Evolutionary conservation across 2,329 filamentous ascomycete genomes (phyloP), one percentile per base, ranked within the genome.

Genomic region (Colletotrichum sp.): DNA sequence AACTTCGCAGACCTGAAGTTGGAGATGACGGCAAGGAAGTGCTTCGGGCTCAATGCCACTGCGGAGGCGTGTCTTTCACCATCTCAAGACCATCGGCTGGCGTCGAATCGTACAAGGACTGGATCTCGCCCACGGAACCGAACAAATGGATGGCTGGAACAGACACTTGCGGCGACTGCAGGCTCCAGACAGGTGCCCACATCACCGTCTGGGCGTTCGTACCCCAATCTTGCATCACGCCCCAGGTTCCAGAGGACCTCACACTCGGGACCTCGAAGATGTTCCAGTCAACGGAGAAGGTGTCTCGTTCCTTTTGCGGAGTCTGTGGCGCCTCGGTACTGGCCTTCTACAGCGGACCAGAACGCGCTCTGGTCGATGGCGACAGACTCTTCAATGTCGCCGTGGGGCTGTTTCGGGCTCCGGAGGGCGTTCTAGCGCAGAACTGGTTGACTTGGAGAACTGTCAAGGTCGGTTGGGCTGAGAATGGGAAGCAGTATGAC

Each of bases 401-500:
- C 1, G 83, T 84, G 2, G 88, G 88, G 2, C 80, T 89, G 3
- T 74, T 90, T 70, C 81, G 87, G 71, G 86, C 86, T 5, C 85
- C 86, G 0, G 87, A 87, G 71, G 88, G 88, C 1, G 78, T 82
- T 4, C 82, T 85, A 81, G 87, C 87, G 0, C 84, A 87, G 77
- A 81, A 84, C 9, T 89, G 88, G 88, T 75, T 90, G 22, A 85
- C 83, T 2, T 90, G 88, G 88, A 81, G 86, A 68, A 84, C 85
- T 24, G 81, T 80, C 1, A 81, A 82, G 72, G 34, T 86, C 12
- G 83, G 81, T 2, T 85, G 81, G 79, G 68, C 76, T 8, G 81
- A 83, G 9, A 82, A 80, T 32, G 87, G 86, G 5, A 82, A 79
- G 75, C 74, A 70, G 26, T 89, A 82, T 68, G 86, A 89, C 64